phyloP scores from a whole-genome alignment of 495 filamentous ascomycete species.

The Bacidia gigantensis region DNA sequence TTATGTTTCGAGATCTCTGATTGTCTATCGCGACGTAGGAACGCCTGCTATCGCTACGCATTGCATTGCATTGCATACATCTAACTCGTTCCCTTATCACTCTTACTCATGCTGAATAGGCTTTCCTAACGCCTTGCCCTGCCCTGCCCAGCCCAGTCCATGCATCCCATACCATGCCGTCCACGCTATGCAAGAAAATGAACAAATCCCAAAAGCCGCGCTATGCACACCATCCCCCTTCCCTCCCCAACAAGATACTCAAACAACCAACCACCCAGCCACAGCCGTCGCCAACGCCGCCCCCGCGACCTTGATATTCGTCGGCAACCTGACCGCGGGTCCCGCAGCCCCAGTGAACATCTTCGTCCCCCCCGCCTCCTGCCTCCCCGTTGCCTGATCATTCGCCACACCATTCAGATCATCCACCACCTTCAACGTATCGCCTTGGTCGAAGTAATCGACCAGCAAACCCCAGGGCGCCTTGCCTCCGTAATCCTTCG shows the following conservation, averaged over 20 bases:
- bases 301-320: neutral
- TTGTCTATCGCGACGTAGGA: no score
- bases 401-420: conserved; percentile 44
- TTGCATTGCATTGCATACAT: no score
- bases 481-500: conserved; percentile 33
- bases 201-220: no score
- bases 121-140: no score
- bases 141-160: no score
- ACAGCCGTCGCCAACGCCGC: neutral
- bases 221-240: neutral
- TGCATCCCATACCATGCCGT: no score
- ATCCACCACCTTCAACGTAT: conserved; percentile 48
- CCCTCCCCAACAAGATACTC: neutral
- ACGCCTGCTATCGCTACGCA: no score
- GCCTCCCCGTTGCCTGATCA: conserved; percentile 6
- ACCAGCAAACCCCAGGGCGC: conserved; percentile 58
- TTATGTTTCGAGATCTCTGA: no score
- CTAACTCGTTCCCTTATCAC: no score
- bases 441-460: conserved; percentile 58
- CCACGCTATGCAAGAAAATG: neutral
- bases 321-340: neutral
- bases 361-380: neutral
- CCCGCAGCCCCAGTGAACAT: neutral
- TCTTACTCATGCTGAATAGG: no score
- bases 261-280: neutral